Evolutionary conservation across 768 basidiomycete genomes (phyloP).

Genomic region (Pholiota conissans): DNA sequence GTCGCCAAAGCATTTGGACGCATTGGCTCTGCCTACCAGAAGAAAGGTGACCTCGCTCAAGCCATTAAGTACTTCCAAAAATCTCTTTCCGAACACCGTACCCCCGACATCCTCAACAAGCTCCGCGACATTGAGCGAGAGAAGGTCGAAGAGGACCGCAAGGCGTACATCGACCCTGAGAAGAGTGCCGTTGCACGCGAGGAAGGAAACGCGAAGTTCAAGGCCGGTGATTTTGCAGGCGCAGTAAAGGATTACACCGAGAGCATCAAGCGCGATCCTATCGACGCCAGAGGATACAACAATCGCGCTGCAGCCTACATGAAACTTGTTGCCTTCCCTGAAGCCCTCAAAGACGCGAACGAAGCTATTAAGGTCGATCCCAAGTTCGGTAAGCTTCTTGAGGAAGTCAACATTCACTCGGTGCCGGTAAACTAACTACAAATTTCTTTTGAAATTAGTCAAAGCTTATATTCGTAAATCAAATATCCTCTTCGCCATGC

Average conservation of each 20-base stretch:
- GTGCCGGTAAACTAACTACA: conserved; percentile 2
- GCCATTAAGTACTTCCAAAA: conserved; percentile 94
- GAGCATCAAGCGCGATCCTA: conserved; percentile 93
- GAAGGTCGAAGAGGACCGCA: conserved; percentile 74
- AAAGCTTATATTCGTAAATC: conserved; percentile 96
- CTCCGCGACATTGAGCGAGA: conserved; percentile 80
- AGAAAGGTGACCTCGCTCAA: conserved; percentile 69
- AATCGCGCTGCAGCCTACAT: conserved; percentile 98
- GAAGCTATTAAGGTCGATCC: conserved; percentile 92
- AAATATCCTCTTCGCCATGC: conserved; percentile 84
- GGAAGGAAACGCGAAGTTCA: conserved; percentile 92
- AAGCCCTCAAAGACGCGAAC: conserved; percentile 95
- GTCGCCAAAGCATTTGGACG: conserved; percentile 94
- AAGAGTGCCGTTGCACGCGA: conserved; percentile 82
- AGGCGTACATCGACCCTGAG: conserved; percentile 86
- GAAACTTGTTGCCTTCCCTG: conserved; percentile 90
- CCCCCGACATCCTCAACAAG: conserved; percentile 88
- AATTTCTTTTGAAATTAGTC: conserved; percentile 42
- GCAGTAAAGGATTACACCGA: conserved; percentile 94
- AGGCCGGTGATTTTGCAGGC: conserved; percentile 86
- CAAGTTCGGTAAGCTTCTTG: conserved; percentile 60
- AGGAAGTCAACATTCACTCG: not conserved
- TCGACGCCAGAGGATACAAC: conserved; percentile 91
- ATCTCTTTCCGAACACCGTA: conserved; percentile 94
- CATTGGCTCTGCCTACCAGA: conserved; percentile 80